Conservation (phyloP, 306 rosid genomes). For the Sicyos baderoa region DNA sequence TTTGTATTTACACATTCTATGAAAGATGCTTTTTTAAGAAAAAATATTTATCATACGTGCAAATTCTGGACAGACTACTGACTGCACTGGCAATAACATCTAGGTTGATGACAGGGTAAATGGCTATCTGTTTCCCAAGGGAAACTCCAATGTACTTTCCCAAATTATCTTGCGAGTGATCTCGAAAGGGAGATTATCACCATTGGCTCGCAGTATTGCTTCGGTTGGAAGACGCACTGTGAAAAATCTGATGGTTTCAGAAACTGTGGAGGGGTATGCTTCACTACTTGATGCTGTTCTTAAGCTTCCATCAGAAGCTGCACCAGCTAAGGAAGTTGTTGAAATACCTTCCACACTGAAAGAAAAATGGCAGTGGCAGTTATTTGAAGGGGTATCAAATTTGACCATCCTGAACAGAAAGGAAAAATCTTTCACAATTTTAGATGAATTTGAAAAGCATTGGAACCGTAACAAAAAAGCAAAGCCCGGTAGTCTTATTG, state of each 20-base stretch:
- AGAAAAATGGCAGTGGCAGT: conserved; percentile 80
- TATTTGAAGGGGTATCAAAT: conserved; percentile 54
- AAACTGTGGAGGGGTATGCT: conserved; percentile 68
- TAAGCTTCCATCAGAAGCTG: conserved; percentile 73
- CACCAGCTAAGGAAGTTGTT: conserved; percentile 47
- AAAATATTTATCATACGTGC: background rate
- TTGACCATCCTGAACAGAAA: conserved; percentile 37
- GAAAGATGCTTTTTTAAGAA: background rate
- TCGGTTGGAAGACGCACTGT: conserved; percentile 58
- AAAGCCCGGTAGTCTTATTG: conserved; percentile 24
- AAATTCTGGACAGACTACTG: conserved; percentile 26
- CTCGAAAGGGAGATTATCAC: conserved; percentile 57
- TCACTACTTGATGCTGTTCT: conserved; percentile 57
- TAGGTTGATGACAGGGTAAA: conserved; percentile 89
- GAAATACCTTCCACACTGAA: conserved; percentile 52
- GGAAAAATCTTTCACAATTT: conserved; percentile 39
- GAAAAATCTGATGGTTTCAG: conserved; percentile 58
- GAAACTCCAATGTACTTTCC: conserved; percentile 42
- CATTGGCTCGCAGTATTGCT: conserved; percentile 65
- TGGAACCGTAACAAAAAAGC: conserved; percentile 52
- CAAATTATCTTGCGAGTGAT: conserved; percentile 56
- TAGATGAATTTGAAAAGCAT: conserved; percentile 57
- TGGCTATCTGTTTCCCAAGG: conserved; percentile 77
- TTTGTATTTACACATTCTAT: background rate
- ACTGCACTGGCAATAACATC: conserved; percentile 31